Evolutionary conservation across 805 yeast genomes (phyloP).

Genomic region (Candida ulmi): DNA sequence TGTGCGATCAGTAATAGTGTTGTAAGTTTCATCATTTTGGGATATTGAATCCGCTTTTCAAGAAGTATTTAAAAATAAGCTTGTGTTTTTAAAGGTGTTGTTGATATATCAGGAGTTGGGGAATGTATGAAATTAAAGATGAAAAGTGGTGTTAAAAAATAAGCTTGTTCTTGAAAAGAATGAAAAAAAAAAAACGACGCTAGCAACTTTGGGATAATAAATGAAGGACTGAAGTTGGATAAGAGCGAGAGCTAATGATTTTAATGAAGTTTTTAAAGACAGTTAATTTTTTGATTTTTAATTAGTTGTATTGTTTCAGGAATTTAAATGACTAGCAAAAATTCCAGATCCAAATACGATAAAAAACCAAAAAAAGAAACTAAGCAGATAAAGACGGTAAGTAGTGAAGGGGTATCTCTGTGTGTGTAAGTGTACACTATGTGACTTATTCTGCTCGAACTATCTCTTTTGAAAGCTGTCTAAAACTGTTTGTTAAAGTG

Average conservation of each 20-base stretch:
- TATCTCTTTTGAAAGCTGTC: too few relatives aligned
- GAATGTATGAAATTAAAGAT: neutral
- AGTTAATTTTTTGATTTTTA: neutral
- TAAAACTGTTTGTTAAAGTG: too few relatives aligned
- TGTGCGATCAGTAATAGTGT: slow-evolving; percentile 10
- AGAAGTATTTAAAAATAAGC: neutral
- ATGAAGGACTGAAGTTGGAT: slow-evolving; percentile 4
- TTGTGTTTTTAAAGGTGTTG: neutral
- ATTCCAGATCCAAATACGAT: neutral
- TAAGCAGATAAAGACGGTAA: neutral
- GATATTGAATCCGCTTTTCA: neutral
- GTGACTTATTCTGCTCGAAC: too few relatives aligned
- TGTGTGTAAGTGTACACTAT: too few relatives aligned
- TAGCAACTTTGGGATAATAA: neutral
- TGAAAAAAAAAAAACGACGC: neutral
- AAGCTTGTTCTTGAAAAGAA: too few relatives aligned
- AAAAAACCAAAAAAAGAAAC: neutral
- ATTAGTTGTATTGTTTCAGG: neutral
- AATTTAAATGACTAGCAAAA: neutral
- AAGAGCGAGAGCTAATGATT: neutral
- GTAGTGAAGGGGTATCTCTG: too few relatives aligned
- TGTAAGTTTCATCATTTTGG: slow-evolving; percentile 7
- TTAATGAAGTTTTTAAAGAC: neutral
- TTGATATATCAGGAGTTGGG: neutral
- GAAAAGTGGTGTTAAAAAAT: too few relatives aligned